Evolutionary conservation across 1,284 basidiomycete genomes (phyloP), one percentile per base, ranked within the genome.

Genomic region (Meripilus lineatus): DNA sequence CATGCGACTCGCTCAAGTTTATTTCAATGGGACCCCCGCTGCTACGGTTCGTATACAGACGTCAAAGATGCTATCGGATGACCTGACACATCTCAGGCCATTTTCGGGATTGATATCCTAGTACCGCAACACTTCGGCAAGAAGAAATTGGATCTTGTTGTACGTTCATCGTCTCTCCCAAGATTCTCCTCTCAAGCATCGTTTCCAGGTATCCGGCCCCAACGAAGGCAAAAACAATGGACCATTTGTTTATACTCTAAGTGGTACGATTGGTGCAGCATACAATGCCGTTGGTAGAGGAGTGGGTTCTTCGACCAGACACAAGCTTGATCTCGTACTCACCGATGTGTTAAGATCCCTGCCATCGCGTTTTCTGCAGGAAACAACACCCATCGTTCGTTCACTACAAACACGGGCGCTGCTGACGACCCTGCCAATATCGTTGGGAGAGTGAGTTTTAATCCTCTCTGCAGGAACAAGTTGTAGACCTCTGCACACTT

Each of bases 11-110:
- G n/a, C n/a, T 22, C 7, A 32, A 61, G 59, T 52, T 40, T 61
- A 61, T 41, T 58, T 61, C 48, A 61, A 61, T 43, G 59, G 57
- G 14, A 61, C 59, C 2, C 59, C 59, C 18, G 51, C 55, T 23
- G 59, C 58, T 26, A 38, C 55, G 39, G 58, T 58, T 33, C 5
- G 5, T 37, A 14, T n/a, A 4, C 4, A 14, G n/a, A 14, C 5
- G 5, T 37, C 5, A 15, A 30, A 8, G 15, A 39, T 38, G 15
- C 26, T 25, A n/a, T 18, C 21, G 10, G 10, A 13, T 36, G 14
- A 13, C 26, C 38, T 24, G 3, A 38, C 5, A 38, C 3, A 28
- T 46, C 22, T 1, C 37, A 59, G 58, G 53, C 51, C 17, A 43
- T 56, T 30, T 61, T 61, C 39, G 59, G 49, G 1, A 44, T 61